Conservation (phyloP, 164 flowering plant genomes). For the Stephania yunnanensis region DNA sequence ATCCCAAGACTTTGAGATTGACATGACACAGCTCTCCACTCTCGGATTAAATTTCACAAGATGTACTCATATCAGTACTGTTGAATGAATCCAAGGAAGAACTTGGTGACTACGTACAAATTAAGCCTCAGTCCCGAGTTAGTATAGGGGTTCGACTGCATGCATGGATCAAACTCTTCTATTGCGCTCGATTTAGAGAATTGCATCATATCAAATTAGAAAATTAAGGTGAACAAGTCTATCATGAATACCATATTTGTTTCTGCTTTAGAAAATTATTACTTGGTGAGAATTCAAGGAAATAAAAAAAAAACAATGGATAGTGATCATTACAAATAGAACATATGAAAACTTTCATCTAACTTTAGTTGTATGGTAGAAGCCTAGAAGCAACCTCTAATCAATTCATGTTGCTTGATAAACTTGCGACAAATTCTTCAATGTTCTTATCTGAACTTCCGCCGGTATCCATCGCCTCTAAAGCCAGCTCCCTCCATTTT, state of each 20-base stretch:
- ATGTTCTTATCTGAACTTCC: constrained; percentile 27
- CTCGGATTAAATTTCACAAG: neutral
- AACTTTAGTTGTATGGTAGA: neutral
- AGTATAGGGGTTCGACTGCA: too few species aligned
- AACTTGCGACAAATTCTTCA: constrained; percentile 15
- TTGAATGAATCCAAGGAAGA: neutral
- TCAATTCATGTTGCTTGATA: neutral
- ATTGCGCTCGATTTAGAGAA: too few species aligned
- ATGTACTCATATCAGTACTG: neutral
- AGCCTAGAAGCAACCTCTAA: neutral
- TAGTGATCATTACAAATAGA: too few species aligned
- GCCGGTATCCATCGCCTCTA: constrained; percentile 20
- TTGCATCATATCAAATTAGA: too few species aligned
- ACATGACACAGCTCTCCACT: neutral
- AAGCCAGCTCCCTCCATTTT: constrained; percentile 20
- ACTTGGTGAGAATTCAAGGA: too few species aligned
- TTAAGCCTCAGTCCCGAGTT: too few species aligned
- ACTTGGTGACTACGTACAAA: neutral
- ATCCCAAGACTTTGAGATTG: neutral
- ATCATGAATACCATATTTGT: too few species aligned
- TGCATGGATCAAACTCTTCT: too few species aligned
- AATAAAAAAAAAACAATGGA: too few species aligned
- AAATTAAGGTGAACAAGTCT: too few species aligned
- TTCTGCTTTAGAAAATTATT: too few species aligned
- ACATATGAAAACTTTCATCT: too few species aligned